Evolutionary conservation across 768 basidiomycete species (phyloP), one percentile per base, ranked within the genome.

Genomic region (Coprinopsis marcescibilis): DNA sequence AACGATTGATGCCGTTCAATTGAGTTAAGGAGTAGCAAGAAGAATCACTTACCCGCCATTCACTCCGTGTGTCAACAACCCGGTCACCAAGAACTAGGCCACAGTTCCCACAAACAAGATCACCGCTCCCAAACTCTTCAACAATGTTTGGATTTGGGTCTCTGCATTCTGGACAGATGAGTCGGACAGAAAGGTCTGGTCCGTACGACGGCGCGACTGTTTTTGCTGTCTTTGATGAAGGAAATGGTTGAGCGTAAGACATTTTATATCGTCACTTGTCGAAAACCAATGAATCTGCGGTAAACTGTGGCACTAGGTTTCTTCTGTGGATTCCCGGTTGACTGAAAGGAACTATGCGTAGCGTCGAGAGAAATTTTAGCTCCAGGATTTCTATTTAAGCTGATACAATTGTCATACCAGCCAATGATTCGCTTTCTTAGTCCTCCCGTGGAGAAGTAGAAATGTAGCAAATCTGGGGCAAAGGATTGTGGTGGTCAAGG

Each of bases 101-200:
- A 74, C 92, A 95, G 52, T 78, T 78, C 60, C 86, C 86, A 71
- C 94, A 92, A 56, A 98, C 96, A 62, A 98, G 81, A 69, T 99
- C 96, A 59, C 96, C 96, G 55, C 89, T 88, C 60, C 90, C 89
- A 68, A 95, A 98, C 72, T 98, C 92, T 73, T 99, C 96, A 59
- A 93, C 79, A 61, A 99, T 94, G 55, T 93, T 83, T 12, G 93
- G 92, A 59, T 89, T 88, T 47, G 90, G 89, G 60, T 90, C 88
- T 67, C 86, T 76, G 72, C 95, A 97, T 58, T 98, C 94, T 17
- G 93, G 94, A 62, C 95, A 98, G 56, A 94, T 88, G 57, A 92
- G 81, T 38, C 89, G 86, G 54, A 92, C 85, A 41, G 87, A 81
- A 48, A 92, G 75, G 66, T 92, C 89, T 27, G 88, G 89, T 23